A percentile compares a stretch with the other conserved stretches of the same genome.
Conservation (phyloP, 805 yeast species). For the Candida ovalis region DNA sequence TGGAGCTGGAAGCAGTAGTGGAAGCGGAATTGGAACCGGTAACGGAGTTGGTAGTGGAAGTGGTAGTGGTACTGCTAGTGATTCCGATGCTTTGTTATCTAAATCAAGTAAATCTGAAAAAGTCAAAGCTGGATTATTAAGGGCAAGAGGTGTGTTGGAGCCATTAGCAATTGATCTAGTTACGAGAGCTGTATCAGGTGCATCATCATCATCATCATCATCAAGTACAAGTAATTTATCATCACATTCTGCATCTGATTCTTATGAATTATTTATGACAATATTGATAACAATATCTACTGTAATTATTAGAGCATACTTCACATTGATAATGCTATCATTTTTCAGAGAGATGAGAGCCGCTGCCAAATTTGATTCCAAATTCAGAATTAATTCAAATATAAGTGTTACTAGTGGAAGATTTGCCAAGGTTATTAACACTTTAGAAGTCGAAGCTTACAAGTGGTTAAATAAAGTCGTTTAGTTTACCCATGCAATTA, state of each 20-base stretch:
- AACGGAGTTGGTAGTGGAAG: slow-evolving; percentile 22
- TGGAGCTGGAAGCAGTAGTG: slow-evolving; percentile 20
- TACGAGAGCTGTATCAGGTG: slow-evolving; percentile 9
- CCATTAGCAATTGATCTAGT: slow-evolving; percentile 8
- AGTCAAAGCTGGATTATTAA: not conserved
- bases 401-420: slow-evolving; percentile 5
- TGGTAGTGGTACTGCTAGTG: slow-evolving; percentile 29
- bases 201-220: slow-evolving; percentile 17
- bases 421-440: slow-evolving; percentile 4
- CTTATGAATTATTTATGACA: slow-evolving; percentile 55
- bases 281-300: slow-evolving; percentile 46
- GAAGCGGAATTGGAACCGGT: slow-evolving; percentile 7
- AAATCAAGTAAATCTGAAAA: not conserved
- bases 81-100: not conserved
- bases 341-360: slow-evolving; percentile 56
- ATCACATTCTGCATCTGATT: slow-evolving; percentile 62
- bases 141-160: slow-evolving; percentile 4
- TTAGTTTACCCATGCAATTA: slow-evolving; percentile 10
- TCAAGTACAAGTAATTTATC: slow-evolving; percentile 25
- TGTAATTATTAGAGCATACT: slow-evolving; percentile 51
- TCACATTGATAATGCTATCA: slow-evolving; percentile 53
- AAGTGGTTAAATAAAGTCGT: slow-evolving; percentile 12
- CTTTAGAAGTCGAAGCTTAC: slow-evolving; percentile 19
- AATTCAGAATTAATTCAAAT: slow-evolving; percentile 20
- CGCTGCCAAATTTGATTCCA: slow-evolving; percentile 36